Percentiles rank a stretch among this genome's conserved stretches.
These are phyloP conservation scores for Peltaster fructicola DNA, from an alignment of 2,329 filamentous ascomycete genomes.

Conservation along the genomic window DNA sequence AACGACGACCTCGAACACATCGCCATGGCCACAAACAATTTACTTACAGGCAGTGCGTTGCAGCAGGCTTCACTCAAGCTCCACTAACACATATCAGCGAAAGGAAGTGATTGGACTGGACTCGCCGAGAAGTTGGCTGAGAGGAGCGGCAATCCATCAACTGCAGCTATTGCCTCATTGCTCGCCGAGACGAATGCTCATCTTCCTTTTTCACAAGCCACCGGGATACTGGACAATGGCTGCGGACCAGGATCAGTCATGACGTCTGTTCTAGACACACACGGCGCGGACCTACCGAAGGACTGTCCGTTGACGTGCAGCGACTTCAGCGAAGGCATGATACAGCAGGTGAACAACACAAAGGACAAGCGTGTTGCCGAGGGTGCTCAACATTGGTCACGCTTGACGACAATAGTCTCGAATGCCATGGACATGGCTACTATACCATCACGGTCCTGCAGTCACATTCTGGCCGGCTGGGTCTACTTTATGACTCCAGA, in stretches of 20 bases:
- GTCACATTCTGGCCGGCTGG: constrained; percentile 16
- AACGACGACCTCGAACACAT: no score
- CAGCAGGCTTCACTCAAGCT: no score
- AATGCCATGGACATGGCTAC: constrained; percentile 14
- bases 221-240: constrained; percentile 17
- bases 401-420: constrained; percentile 10
- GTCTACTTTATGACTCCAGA: constrained; percentile 17
- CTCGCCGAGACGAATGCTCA: constrained; percentile 11
- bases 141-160: constrained; percentile 6
- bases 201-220: constrained; percentile 12
- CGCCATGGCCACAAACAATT: no score
- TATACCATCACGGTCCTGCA: constrained; percentile 9
- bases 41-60: no score
- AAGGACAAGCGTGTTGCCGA: constrained; percentile 6
- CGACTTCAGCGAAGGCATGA: constrained; percentile 18
- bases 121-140: constrained; percentile 11
- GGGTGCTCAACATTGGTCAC: constrained; percentile 9
- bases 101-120: constrained; percentile 11
- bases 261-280: constrained; percentile 9
- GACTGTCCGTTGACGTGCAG: constrained; percentile 9
- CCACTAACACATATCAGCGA: no score
- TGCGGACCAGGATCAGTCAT: constrained; percentile 16
- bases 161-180: constrained; percentile 9
- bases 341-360: constrained; percentile 8
- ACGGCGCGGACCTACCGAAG: constrained; percentile 8